Conservation (phyloP, 208 protist species). For the Endotrypanum monterogeii region DNA sequence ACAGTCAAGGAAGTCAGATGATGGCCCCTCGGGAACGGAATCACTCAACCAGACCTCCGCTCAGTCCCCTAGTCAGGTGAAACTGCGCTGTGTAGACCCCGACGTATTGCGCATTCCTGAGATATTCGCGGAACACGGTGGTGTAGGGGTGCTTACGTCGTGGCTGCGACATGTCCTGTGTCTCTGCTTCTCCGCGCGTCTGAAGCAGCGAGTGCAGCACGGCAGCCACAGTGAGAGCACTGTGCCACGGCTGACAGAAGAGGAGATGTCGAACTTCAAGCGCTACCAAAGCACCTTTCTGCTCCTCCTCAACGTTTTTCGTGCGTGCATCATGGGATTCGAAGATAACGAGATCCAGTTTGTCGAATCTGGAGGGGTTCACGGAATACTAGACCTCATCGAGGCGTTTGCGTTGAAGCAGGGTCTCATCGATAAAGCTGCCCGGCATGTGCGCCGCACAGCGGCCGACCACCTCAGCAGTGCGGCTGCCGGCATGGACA, state of each 20-base stretch:
- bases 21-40: neutral
- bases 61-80: neutral
- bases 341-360: slow-evolving; percentile 24
- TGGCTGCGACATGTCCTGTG: slow-evolving; percentile 28
- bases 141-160: slow-evolving; percentile 17
- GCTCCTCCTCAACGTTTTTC: slow-evolving; percentile 28
- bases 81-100: slow-evolving; percentile 19
- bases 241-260: neutral
- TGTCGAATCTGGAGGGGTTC: slow-evolving; percentile 32
- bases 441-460: slow-evolving; percentile 15
- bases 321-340: slow-evolving; percentile 31
- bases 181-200: slow-evolving; percentile 13
- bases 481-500: neutral
- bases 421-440: slow-evolving; percentile 23
- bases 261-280: slow-evolving; percentile 14
- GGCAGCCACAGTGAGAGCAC: neutral
- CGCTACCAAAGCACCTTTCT: slow-evolving; percentile 15
- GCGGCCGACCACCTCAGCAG: neutral
- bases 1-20: neutral
- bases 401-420: slow-evolving; percentile 31
- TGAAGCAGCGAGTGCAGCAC: neutral
- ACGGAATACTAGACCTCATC: slow-evolving; percentile 50
- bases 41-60: neutral
- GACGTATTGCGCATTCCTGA: slow-evolving; percentile 23
- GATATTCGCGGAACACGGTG: slow-evolving; percentile 28